phyloP scores from a whole-genome alignment of 1,139 yeast species.

The Geotrichum histeridarum region DNA sequence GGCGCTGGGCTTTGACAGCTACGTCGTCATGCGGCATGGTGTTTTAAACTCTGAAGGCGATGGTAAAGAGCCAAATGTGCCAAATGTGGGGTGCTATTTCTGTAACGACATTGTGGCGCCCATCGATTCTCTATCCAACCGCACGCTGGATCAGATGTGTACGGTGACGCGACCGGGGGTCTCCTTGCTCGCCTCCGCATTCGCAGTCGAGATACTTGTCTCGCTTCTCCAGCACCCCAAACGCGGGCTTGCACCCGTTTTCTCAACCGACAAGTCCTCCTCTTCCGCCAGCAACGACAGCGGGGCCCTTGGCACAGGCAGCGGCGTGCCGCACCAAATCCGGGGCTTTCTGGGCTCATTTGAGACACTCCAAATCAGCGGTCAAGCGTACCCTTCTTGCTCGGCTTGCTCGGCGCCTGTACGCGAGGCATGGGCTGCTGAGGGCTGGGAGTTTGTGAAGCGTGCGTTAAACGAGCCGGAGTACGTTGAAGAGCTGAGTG shows the following conservation, averaged over 20 bases:
- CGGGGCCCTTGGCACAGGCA: slow-evolving; percentile 49
- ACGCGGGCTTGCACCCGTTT: slow-evolving; percentile 46
- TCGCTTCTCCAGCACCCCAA: slow-evolving; percentile 66
- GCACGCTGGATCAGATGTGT: slow-evolving; percentile 95
- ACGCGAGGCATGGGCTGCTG: slow-evolving; percentile 44
- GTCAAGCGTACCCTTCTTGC: slow-evolving; percentile 71
- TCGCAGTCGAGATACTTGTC: slow-evolving; percentile 79
- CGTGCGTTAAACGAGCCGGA: slow-evolving; percentile 59
- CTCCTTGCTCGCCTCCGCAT: slow-evolving; percentile 78
- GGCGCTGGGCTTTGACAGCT: slow-evolving; percentile 92
- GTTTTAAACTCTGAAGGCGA: slow-evolving; percentile 34
- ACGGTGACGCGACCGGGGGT: slow-evolving; percentile 97
- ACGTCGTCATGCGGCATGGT: slow-evolving; percentile 91
- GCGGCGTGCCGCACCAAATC: slow-evolving; percentile 70
- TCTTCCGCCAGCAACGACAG: background rate
- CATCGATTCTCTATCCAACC: slow-evolving; percentile 70
- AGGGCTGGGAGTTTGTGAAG: slow-evolving; percentile 79
- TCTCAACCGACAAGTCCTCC: slow-evolving; percentile 13
- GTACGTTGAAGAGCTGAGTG: slow-evolving; percentile 71
- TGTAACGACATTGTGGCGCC: slow-evolving; percentile 97
- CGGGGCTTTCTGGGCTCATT: slow-evolving; percentile 75
- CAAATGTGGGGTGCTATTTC: slow-evolving; percentile 80
- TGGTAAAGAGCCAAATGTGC: slow-evolving; percentile 24
- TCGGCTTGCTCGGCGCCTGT: slow-evolving; percentile 76
- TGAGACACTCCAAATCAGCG: slow-evolving; percentile 55